Conservation (phyloP, 2,329 filamentous ascomycete species). For the Alternaria incomplexa region DNA sequence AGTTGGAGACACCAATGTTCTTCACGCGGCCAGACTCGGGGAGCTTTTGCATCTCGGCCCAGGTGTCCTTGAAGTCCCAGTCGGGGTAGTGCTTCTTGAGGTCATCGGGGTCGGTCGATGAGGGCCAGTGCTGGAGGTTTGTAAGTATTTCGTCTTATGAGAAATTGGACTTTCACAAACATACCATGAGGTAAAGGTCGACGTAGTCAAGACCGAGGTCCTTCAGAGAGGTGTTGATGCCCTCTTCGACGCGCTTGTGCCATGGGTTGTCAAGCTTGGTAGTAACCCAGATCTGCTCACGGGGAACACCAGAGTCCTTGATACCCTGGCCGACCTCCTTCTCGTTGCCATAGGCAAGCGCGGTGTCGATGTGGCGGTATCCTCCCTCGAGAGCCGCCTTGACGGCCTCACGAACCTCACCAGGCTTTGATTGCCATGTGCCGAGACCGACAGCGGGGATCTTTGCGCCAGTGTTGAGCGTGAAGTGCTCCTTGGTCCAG, state of each 20-base stretch:
- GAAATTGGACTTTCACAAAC: neutral
- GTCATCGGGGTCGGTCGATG: conserved; percentile 66
- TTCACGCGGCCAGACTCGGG: conserved; percentile 71
- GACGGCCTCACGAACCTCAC: conserved; percentile 73
- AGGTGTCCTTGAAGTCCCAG: conserved; percentile 86
- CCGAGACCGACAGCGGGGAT: conserved; percentile 79
- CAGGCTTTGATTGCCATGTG: conserved; percentile 77
- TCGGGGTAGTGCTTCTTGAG: conserved; percentile 72
- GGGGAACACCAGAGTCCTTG: conserved; percentile 68
- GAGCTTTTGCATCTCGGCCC: conserved; percentile 73
- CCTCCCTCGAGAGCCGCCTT: conserved; percentile 70
- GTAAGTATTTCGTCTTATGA: conserved; percentile 2
- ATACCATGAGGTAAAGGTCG: conserved; percentile 69
- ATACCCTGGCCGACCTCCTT: conserved; percentile 74
- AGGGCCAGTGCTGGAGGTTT: conserved; percentile 62
- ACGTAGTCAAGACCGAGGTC: conserved; percentile 70
- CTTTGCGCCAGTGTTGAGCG: conserved; percentile 66
- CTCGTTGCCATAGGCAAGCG: conserved; percentile 80
- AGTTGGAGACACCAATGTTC: conserved; percentile 88
- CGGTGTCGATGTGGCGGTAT: conserved; percentile 79
- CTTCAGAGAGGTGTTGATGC: conserved; percentile 66
- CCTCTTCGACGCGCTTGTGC: conserved; percentile 66
- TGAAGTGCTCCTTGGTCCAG: conserved; percentile 47
- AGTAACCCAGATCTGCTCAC: conserved; percentile 75
- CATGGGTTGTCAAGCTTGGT: conserved; percentile 84